Base-by-base conservation (phyloP, 2,329 filamentous ascomycete genomes). In the Curvularia sp. region DNA sequence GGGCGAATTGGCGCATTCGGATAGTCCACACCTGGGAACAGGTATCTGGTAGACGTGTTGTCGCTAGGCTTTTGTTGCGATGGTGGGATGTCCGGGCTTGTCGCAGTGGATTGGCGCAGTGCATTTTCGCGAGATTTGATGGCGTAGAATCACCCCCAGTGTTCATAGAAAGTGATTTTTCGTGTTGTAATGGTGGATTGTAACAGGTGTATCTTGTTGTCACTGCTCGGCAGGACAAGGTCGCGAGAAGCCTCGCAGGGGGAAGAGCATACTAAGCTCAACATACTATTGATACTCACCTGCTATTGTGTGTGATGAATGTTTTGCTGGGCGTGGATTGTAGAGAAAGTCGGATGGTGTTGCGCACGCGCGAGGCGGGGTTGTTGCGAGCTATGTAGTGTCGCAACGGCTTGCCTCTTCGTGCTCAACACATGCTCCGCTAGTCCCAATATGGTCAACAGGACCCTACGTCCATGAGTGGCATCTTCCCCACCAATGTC, bases 401-500 rank as follows among this genome's bases (percentile, higher is more conserved):
- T 38, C 46, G 53, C 44, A 22, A 50, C 50, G 49, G 46, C 55
- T 61, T 53, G 54, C 53, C 55, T 56, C 44, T 24, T 63, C 52
- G 31, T 30, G 53, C 12, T 20, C 42, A 22, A 35, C 47, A 49
- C n/a, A 54, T 20, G 55, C 57, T 49, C 10, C n/a, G 53, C 68
- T 71, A 70, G 46, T 39, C 68, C 59, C 55, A 49, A 65, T 64
- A 60, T 53, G 63, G 68, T 62, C 56, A 69, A 63, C 66, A 68
- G 67, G 64, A 71, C 67, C 68, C 66, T 67, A 67, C 63, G 30
- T 59, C 68, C 58, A 57, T 49, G 62, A 64, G 60, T 57, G 66
- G 66, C 60, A 67, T 57, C 58, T 57, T 60, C 65, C 64, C 67
- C 68, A 66, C 67, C 63, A 70, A 67, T 68, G 66, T 70, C 67